Evolutionary conservation across 345 rosid species (phyloP), one percentile per base, ranked within the genome.

Genomic region (Populus pruinosa): DNA sequence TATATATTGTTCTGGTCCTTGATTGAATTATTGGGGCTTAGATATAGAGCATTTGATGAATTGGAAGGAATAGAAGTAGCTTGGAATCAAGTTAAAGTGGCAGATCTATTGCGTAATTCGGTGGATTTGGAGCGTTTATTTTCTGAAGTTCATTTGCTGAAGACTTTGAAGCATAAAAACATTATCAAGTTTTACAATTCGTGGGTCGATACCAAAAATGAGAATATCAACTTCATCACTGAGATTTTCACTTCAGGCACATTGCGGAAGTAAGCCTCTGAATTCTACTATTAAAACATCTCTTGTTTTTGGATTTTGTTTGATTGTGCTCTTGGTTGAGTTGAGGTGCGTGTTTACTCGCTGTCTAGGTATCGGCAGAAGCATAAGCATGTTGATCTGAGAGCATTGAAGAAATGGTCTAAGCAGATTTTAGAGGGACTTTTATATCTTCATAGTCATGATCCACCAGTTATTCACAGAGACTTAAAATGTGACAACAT

Each of bases 351-450:
- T 70, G 13, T 69, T 10, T 67, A 21, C 59, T 31, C 10, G 50
- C 76, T 74, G 20, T 44, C 5, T 56, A 82, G 85, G 72, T 82
- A 82, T 36, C 80, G 85, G 71, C 72, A 73, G 70, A 82, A 82
- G 62, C 85, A 82, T 72, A 82, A 82, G 72, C 82, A 78, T 67
- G 85, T 82, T 13, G 85, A 78, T 67, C 61, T 78, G 73, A 78
- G 85, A 78, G 85, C 85, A 41, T 38, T 82, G 79, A 82, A 82
- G 73, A 82, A 82, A 66, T 82, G 85, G 85, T 82, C 85, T 33
- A 78, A 62, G 72, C 85, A 82, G 79, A 82, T 82, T 43, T 65
- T 82, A 47, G 85, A 82, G 66, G 85, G 85, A 29, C 85, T 82
- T 78, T 33, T 77, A 16, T 82, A 82, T 72, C 85, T 82, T 71